phyloP scores from a whole-genome alignment of 495 filamentous ascomycete genomes.

The Neurospora hispaniola region DNA sequence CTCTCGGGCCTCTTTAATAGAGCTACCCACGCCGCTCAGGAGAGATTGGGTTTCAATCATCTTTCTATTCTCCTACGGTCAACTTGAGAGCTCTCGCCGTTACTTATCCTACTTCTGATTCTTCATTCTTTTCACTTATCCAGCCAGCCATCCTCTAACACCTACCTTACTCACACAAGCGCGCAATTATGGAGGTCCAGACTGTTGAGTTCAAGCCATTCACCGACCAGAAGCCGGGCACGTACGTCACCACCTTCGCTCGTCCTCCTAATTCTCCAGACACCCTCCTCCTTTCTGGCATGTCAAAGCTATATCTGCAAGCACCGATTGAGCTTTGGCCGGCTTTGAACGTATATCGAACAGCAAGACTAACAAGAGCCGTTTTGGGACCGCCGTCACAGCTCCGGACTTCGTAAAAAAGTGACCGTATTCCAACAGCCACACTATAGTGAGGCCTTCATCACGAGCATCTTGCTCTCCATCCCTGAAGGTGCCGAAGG shows the following conservation, averaged over 20 bases:
- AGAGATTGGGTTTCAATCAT: not conserved
- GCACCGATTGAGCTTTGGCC: not conserved
- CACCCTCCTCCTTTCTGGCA: not conserved
- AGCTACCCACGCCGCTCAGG: not conserved
- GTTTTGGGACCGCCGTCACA: constrained; percentile 22
- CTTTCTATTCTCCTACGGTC: not conserved
- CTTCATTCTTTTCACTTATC: not conserved
- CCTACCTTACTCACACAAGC: not conserved
- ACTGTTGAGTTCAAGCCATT: constrained; percentile 69
- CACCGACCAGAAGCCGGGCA: constrained; percentile 96
- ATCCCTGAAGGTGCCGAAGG: constrained; percentile 85
- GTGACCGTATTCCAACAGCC: constrained; percentile 93
- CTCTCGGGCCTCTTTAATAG: not conserved
- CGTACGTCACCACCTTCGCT: constrained; percentile 52
- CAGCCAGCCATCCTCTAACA: not conserved
- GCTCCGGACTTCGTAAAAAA: constrained; percentile 97
- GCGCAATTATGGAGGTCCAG: constrained; percentile 53
- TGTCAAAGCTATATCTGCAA: not conserved
- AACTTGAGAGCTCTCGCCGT: not conserved
- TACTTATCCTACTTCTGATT: not conserved
- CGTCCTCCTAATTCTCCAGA: constrained; percentile 18
- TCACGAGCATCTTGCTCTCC: constrained; percentile 84
- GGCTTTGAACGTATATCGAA: not conserved
- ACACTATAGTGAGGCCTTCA: constrained; percentile 91
- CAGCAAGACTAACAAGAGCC: not conserved